Evolutionary conservation across 805 yeast species (phyloP).

Genomic region (Ogataea ganodermae): DNA sequence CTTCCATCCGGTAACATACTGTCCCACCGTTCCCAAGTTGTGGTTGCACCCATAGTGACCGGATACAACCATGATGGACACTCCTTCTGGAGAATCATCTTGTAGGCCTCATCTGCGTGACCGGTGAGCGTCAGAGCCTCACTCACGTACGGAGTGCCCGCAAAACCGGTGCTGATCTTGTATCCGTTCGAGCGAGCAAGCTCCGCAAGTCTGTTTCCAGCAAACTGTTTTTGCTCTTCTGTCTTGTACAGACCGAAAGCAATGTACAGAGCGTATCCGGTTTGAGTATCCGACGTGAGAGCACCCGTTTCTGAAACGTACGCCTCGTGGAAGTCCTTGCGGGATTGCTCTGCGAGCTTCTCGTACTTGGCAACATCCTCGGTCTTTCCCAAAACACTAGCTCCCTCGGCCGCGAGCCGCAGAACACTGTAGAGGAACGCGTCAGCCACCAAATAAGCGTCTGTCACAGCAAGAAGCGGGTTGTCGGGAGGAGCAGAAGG

Average conservation of each 20-base stretch:
- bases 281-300: conserved; percentile 26
- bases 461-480: conserved; percentile 26
- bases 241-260: conserved; percentile 20
- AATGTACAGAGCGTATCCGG: conserved; percentile 28
- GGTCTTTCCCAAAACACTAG: conserved; percentile 12
- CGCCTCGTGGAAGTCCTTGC: conserved; percentile 20
- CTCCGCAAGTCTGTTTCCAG: conserved; percentile 22
- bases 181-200: conserved; percentile 9
- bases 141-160: conserved; percentile 31
- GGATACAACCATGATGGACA: conserved; percentile 34
- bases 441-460: conserved; percentile 27
- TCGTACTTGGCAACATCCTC: conserved; percentile 15
- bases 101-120: conserved; percentile 25
- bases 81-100: conserved; percentile 23
- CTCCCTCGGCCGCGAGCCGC: conserved; percentile 14
- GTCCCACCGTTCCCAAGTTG: conserved; percentile 34
- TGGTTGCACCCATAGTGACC: conserved; percentile 33
- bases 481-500: conserved; percentile 32
- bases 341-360: conserved; percentile 13
- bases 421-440: conserved; percentile 25
- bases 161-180: conserved; percentile 31
- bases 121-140: conserved; percentile 25
- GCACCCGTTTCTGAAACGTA: conserved; percentile 23
- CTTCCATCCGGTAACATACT: conserved; percentile 31
- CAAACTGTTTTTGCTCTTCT: conserved; percentile 17